These are phyloP conservation scores for Atkinsonella hypoxylon DNA, from an alignment of 2,329 filamentous ascomycete species.

Conservation along the genomic window DNA sequence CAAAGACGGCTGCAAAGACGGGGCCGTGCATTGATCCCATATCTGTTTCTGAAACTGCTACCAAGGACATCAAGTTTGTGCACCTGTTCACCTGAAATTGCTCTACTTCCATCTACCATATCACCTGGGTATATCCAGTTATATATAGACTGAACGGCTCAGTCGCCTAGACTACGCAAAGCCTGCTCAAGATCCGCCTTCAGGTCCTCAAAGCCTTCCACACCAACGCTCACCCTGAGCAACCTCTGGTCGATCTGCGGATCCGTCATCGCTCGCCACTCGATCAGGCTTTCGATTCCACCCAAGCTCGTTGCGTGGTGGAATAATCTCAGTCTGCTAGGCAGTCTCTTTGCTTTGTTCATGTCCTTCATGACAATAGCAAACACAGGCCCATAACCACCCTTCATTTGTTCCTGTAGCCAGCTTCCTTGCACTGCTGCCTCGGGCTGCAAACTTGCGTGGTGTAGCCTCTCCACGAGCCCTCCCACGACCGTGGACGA, in stretches of 20 bases:
- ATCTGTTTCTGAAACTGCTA: too few relatives aligned
- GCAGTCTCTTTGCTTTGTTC: slow-evolving; percentile 53
- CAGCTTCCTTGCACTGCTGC: slow-evolving; percentile 49
- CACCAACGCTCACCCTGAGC: slow-evolving; percentile 71
- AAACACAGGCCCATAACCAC: slow-evolving; percentile 84
- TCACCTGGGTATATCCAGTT: neutral
- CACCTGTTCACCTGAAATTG: too few relatives aligned
- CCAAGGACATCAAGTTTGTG: too few relatives aligned
- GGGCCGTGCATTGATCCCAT: too few relatives aligned
- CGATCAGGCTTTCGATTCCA: slow-evolving; percentile 88
- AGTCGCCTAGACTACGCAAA: slow-evolving; percentile 41
- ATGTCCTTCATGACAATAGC: slow-evolving; percentile 53
- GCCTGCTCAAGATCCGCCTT: slow-evolving; percentile 59
- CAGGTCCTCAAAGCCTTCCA: slow-evolving; percentile 81
- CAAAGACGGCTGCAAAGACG: too few relatives aligned
- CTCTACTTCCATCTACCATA: neutral
- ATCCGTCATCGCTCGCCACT: slow-evolving; percentile 92
- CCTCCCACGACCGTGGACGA: slow-evolving; percentile 31
- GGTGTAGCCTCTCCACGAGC: slow-evolving; percentile 51
- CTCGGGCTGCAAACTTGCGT: slow-evolving; percentile 68
- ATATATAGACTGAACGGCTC: neutral
- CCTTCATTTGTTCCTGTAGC: slow-evolving; percentile 80
- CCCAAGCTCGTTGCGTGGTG: slow-evolving; percentile 92
- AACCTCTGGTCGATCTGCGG: slow-evolving; percentile 55
- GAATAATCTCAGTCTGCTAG: slow-evolving; percentile 70